phyloP scores from a whole-genome alignment of 2,329 filamentous ascomycete genomes.

The Didymella exigua region DNA sequence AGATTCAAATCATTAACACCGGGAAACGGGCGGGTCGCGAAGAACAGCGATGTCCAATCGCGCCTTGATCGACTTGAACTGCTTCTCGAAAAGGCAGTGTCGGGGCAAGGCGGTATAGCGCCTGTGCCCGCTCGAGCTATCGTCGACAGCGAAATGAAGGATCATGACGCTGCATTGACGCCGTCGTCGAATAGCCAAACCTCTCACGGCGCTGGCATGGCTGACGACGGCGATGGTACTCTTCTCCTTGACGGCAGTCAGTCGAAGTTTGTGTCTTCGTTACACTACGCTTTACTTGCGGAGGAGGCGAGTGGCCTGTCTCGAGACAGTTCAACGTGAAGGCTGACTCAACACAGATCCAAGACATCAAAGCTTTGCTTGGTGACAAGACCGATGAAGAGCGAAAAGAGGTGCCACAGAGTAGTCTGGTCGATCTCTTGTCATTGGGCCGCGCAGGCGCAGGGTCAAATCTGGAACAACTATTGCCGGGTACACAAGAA shows the following conservation, averaged over 20 bases:
- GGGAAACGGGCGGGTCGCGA: constrained; percentile 27
- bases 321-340: neutral
- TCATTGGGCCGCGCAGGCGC: constrained; percentile 40
- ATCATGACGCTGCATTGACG: constrained; percentile 31
- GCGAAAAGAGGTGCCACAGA: constrained; percentile 34
- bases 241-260: constrained; percentile 46
- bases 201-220: constrained; percentile 43
- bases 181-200: constrained; percentile 44
- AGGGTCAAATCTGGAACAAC: constrained; percentile 31
- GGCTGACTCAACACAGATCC: constrained; percentile 33
- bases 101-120: constrained; percentile 24
- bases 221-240: constrained; percentile 46
- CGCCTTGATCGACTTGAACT: constrained; percentile 46
- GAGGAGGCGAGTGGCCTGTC: constrained; percentile 40
- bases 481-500: constrained; percentile 40
- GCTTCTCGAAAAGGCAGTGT: constrained; percentile 43
- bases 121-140: constrained; percentile 24
- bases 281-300: constrained; percentile 49
- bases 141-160: constrained; percentile 28
- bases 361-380: constrained; percentile 48
- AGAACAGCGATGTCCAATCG: constrained; percentile 42
- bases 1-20: constrained; percentile 33
- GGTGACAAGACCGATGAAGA: constrained; percentile 42
- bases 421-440: constrained; percentile 40
- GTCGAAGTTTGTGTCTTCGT: constrained; percentile 48